Percentiles rank a stretch among this genome's conserved stretches.
Evolutionary conservation across 2,329 filamentous ascomycete species (phyloP).

Genomic region (Phialemonium atrogriseum): DNA sequence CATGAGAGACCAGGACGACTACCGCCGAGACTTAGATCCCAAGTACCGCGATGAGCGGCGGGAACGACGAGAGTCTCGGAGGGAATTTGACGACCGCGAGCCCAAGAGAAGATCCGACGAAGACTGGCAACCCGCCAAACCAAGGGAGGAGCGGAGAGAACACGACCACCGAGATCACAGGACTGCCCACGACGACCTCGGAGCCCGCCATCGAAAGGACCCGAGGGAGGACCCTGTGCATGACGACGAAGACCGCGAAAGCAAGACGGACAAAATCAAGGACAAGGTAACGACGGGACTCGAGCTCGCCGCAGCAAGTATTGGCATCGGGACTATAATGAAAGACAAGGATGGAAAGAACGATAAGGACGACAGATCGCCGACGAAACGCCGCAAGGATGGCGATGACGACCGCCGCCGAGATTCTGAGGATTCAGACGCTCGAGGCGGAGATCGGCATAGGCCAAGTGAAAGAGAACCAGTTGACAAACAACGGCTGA

Average conservation of each 20-base stretch:
- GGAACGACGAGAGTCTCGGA: constrained; percentile 20
- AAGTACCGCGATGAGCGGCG: constrained; percentile 32
- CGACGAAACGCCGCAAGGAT: constrained; percentile 4
- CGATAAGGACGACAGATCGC: constrained; percentile 18
- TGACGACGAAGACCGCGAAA: constrained; percentile 26
- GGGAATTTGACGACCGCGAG: constrained; percentile 15
- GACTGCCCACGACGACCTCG: not conserved
- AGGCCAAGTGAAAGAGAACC: no score
- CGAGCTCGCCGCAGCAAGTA: constrained; percentile 38
- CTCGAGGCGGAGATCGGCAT: no score
- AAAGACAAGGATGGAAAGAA: constrained; percentile 32
- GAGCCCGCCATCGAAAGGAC: not conserved
- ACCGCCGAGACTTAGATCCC: constrained; percentile 20
- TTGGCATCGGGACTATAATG: constrained; percentile 30
- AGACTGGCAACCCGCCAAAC: constrained; percentile 13
- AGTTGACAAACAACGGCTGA: not conserved
- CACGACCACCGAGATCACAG: constrained; percentile 3
- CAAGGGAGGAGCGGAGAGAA: constrained; percentile 7
- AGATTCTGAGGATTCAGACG: no score
- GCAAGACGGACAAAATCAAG: constrained; percentile 32
- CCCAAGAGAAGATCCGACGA: constrained; percentile 18
- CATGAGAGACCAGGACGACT: constrained; percentile 20
- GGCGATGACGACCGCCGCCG: no score
- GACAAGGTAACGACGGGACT: constrained; percentile 41
- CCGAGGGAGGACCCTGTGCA: constrained; percentile 4